A percentile compares a stretch with the other conserved stretches of the same genome.
These are phyloP conservation scores for Balakata baccata DNA, from an alignment of 345 rosid genomes.

Conservation along the genomic window DNA sequence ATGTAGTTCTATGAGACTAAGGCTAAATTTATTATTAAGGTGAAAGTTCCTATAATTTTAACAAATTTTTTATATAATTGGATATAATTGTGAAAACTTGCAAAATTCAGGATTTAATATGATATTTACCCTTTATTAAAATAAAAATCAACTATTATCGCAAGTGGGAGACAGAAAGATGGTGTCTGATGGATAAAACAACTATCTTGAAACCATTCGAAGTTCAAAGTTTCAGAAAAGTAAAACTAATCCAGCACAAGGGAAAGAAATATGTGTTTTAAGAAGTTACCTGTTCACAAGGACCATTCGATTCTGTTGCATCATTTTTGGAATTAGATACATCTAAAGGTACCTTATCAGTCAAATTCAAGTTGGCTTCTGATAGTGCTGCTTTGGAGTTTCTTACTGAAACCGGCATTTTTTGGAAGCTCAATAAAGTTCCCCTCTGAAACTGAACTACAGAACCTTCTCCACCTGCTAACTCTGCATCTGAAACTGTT, in stretches of 20 bases:
- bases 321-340: constrained; percentile 38
- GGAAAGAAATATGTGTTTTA: not conserved
- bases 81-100: too few species aligned
- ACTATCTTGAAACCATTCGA: not conserved
- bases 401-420: constrained; percentile 26
- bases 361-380: constrained; percentile 35
- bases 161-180: not conserved
- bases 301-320: constrained; percentile 33
- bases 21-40: too few species aligned
- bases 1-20: too few species aligned
- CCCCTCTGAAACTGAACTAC: constrained; percentile 30
- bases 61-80: too few species aligned
- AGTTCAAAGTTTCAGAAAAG: not conserved
- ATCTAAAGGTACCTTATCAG: constrained; percentile 26
- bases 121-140: too few species aligned
- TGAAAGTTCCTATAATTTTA: too few species aligned
- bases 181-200: not conserved
- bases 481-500: constrained; percentile 61
- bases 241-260: constrained; percentile 12
- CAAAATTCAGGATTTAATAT: too few species aligned
- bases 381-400: constrained; percentile 35
- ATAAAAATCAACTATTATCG: not conserved
- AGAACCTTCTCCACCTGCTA: constrained; percentile 29
- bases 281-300: constrained; percentile 44
- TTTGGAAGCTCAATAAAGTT: constrained; percentile 28